Percentiles rank a stretch among this genome's conserved stretches.
Evolutionary conservation across 306 rosid genomes (phyloP).

Genomic region (Vigna nakashimae): DNA sequence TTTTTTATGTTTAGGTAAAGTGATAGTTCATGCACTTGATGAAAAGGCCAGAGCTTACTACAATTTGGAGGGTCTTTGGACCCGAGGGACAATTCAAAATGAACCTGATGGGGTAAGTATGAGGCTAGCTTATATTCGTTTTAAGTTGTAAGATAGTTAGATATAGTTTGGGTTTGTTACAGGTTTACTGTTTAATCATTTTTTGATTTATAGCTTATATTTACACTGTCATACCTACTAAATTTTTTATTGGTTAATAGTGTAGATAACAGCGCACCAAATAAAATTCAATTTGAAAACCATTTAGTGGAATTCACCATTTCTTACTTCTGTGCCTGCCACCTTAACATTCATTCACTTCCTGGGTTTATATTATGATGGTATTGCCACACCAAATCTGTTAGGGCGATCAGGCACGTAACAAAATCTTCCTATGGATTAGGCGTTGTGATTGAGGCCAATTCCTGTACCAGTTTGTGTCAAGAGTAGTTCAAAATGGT

Average conservation of each 20-base stretch:
- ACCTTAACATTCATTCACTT: neutral
- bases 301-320: constrained; percentile 11
- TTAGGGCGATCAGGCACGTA: too few relatives aligned
- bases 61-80: constrained; percentile 86
- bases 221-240: neutral
- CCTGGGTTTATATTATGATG: constrained; percentile 18
- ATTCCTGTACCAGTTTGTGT: neutral
- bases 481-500: constrained; percentile 4
- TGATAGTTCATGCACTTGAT: constrained; percentile 91
- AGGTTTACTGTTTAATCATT: constrained; percentile 14
- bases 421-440: neutral
- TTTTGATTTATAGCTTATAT: neutral
- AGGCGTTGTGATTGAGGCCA: neutral
- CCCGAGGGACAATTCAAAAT: constrained; percentile 51
- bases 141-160: neutral
- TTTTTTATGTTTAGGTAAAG: constrained; percentile 66
- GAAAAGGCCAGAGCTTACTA: constrained; percentile 95
- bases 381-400: neutral
- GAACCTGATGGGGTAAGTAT: constrained; percentile 63
- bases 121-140: constrained; percentile 18
- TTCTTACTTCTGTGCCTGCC: neutral
- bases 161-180: constrained; percentile 13
- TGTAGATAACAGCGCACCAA: neutral
- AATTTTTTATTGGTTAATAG: neutral
- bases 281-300: neutral